Evolutionary conservation across 805 yeast genomes (phyloP), one percentile per base, ranked within the genome.

Genomic region (Vanderwaltozyma verrucispora): DNA sequence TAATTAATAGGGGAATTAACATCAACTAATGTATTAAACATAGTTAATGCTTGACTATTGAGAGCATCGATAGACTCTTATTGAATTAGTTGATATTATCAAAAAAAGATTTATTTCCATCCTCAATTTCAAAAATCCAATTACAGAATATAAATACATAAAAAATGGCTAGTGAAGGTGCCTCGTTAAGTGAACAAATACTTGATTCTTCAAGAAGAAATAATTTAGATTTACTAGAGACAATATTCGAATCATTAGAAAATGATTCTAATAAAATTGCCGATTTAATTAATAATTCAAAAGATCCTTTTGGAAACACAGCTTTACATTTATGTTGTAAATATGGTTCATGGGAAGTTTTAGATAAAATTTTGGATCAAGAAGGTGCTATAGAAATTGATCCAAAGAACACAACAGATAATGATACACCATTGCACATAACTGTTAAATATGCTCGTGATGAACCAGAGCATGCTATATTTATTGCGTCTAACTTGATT

Each of bases 161-260:
- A 4, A 29, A 16, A 3, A 38, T 38, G 41, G 29, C 41, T 12
- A n/a, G 26, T 13, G 75, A 73, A 45, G 95, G 96, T 30, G 96
- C 96, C 5, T 68, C 82, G 7, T 70, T 70, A 40, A 62, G 71
- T 16, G 89, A 89, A 57, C 95, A 85, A 63, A 61, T 89, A 33
- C 66, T 92, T 30, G 96, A 89, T 48, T 78, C 89, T 3, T 78
- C 94, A 8, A 77, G 97, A 54, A 70, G 96, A 60, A 83, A 89
- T 67, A 92, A 89, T 57, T 71, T 75, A 3, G 94, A 85, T 43
- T 70, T 89, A 35, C 62, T 87, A 32, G 66, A 71, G 24, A 64
- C 72, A 15, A 70, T 87, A 36, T 61, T 80, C 24, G 62, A 62
- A 17, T 70, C 63, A 8, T 53, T 69, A 28, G 59, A 51, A 20